Percentiles rank a stretch among this genome's conserved stretches.
These are phyloP conservation scores for Wickerhamomyces bovis DNA, from an alignment of 805 yeast genomes.

Conservation along the genomic window DNA sequence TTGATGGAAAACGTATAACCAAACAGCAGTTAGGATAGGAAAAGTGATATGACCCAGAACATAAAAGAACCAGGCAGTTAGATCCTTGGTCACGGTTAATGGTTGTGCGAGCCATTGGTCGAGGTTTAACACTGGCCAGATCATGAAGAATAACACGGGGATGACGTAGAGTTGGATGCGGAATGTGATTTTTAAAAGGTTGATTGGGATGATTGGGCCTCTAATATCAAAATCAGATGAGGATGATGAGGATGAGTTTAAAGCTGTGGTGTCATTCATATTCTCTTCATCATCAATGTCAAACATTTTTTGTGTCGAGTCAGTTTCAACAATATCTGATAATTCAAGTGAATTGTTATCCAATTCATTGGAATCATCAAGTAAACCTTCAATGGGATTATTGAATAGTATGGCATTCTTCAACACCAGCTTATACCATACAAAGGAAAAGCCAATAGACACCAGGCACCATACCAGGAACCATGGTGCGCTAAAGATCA, in stretches of 20 bases:
- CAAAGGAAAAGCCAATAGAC: conserved; percentile 7
- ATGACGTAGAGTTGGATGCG: conserved; percentile 11
- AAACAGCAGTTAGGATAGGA: conserved; percentile 56
- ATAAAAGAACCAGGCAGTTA: conserved; percentile 56
- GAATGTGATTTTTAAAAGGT: conserved; percentile 11
- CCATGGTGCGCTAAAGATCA: conserved; percentile 27
- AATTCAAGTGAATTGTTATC: conserved; percentile 2
- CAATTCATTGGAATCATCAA: conserved; percentile 8
- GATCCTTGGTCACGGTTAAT: conserved; percentile 40
- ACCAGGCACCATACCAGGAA: conserved; percentile 16
- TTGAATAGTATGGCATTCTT: conserved; percentile 27
- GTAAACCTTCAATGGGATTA: conserved; percentile 15
- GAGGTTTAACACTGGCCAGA: conserved; percentile 47
- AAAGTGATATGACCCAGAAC: conserved; percentile 55
- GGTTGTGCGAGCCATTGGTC: conserved; percentile 37
- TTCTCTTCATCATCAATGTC: conserved; percentile 1
- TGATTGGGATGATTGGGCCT: conserved; percentile 5
- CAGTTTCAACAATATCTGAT: background rate
- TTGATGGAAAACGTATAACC: conserved; percentile 59
- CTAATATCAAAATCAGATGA: background rate
- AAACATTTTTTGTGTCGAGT: background rate
- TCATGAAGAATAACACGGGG: conserved; percentile 34
- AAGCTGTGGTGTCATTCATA: conserved; percentile 11
- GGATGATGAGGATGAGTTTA: background rate
- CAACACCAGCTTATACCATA: conserved; percentile 18